These are phyloP conservation scores for Pichia sp. DNA, from an alignment of 1,139 yeast species.

Conservation along the genomic window DNA sequence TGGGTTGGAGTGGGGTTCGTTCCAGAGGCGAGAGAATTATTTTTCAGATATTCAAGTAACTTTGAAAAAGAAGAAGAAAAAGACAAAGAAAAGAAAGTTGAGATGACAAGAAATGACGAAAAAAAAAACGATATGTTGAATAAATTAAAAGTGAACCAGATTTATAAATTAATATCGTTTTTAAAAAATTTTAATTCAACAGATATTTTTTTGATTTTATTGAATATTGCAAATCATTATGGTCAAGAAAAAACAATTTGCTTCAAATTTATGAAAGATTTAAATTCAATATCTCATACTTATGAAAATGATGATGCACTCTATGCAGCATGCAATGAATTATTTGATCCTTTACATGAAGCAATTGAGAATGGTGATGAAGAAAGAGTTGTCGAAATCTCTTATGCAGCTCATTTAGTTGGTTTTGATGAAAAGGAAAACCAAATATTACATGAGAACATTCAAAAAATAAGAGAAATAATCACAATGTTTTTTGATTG, in stretches of 20 bases:
- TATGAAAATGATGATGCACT: slow-evolving; percentile 7
- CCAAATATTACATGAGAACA: no score
- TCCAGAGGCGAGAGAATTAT: slow-evolving; percentile 37
- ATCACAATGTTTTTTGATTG: not conserved
- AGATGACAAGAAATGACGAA: not conserved
- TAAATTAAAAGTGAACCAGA: not conserved
- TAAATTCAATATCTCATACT: slow-evolving; percentile 15
- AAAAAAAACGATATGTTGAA: not conserved
- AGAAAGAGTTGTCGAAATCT: slow-evolving; percentile 11
- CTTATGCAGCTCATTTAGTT: slow-evolving; percentile 4
- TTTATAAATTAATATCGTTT: not conserved
- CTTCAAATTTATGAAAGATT: slow-evolving; percentile 17
- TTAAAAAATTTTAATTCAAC: slow-evolving; percentile 6
- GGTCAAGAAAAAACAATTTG: slow-evolving; percentile 17
- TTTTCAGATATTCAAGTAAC: slow-evolving; percentile 18
- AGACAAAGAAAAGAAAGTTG: not conserved
- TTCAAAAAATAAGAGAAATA: not conserved
- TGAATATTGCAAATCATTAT: slow-evolving; percentile 21
- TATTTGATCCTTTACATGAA: slow-evolving; percentile 14
- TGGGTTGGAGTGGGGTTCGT: slow-evolving; percentile 48
- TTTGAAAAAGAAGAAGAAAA: not conserved
- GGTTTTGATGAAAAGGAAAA: not conserved
- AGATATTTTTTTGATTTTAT: slow-evolving; percentile 14
- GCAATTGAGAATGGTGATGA: slow-evolving; percentile 10
- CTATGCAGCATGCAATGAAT: slow-evolving; percentile 14